A percentile compares a stretch with the other conserved stretches of the same genome.
Evolutionary conservation across 169 alveolate genomes (phyloP).

Genomic region (Eimeria brunetti): DNA sequence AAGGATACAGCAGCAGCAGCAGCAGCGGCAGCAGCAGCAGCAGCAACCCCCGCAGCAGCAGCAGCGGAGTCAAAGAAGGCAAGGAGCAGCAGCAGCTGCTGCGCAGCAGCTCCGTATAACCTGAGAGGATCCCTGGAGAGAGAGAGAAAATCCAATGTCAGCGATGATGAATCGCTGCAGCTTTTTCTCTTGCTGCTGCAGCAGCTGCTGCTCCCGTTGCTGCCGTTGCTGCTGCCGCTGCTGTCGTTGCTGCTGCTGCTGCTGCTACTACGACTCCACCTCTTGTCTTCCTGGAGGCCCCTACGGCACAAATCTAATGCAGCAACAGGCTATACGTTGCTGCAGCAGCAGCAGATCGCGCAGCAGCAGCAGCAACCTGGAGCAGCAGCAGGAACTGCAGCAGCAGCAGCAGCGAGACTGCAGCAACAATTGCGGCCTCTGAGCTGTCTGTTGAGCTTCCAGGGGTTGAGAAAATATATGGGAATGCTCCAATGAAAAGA

Average conservation of each 20-base stretch:
- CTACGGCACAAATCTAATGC: background rate
- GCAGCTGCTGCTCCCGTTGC: slow-evolving; percentile 12
- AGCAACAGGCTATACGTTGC: background rate
- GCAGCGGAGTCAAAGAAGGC: background rate
- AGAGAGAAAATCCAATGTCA: background rate
- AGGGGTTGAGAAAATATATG: background rate
- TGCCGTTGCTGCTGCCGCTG: background rate
- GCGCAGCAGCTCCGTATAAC: background rate
- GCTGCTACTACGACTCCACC: background rate
- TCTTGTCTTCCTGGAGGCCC: background rate
- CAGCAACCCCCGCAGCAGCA: slow-evolving; percentile 21
- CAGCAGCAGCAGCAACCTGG: slow-evolving; percentile 20
- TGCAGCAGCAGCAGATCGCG: background rate
- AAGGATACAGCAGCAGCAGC: background rate
- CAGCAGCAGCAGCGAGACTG: slow-evolving; percentile 21
- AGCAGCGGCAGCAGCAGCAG: slow-evolving; percentile 26
- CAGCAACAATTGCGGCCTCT: slow-evolving; percentile 2
- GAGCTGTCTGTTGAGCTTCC: slow-evolving; percentile 45
- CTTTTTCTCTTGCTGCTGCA: background rate
- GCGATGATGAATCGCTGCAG: background rate
- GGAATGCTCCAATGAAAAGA: slow-evolving; percentile 21
- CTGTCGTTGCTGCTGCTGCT: slow-evolving; percentile 2
- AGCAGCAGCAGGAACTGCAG: slow-evolving; percentile 25
- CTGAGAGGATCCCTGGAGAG: background rate
- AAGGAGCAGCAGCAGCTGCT: slow-evolving; percentile 42